Base-by-base conservation (phyloP, 2,329 filamentous ascomycete genomes). In the Pyrenochaeta sp. region DNA sequence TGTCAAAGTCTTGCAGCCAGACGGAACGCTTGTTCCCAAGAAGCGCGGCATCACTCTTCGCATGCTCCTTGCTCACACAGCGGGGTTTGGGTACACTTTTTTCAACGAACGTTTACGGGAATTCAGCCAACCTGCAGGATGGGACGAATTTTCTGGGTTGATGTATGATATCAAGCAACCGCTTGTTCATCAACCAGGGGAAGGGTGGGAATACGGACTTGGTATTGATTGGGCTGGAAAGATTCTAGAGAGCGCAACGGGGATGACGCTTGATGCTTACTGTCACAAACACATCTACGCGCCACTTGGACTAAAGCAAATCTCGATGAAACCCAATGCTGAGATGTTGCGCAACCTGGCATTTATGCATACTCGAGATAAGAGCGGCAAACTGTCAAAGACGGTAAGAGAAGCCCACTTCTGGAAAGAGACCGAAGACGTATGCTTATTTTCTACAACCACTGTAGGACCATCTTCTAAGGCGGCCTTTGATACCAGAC, bases 31-130 rank as follows among this genome's bases (percentile, higher is more conserved):
- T 8, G 22, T 37, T 19, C 49, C 54, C 48, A 57, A 49, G 19
- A 25, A 27, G 44, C 34, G 28, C 47, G 54, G 36, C 47, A 50
- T 46, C 34, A 43, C 32, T 15, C 39, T 45, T 10, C 48, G 40
- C 53, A 28, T 56, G 40, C 42, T 36, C 22, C 53, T 46, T 27
- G 24, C 30, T 19, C 40, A 52, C 15, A 56, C 53, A 10, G 53
- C 47, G 25, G 53, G 39, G 25, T 42, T 56, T 46, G 53, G 27
- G 39, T 43, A 51, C 28, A 39, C 40, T 40, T 56, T 55, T 24
- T 28, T 25, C 12, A 22, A 51, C 36, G 36, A 44, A 40, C 37
- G 25, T 10, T 28, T 15, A 19, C 44, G 47, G 13, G 15, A 40
- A 7, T 34, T 19, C 6, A 19, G 5, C 36, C 32, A 30, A 51